Percentiles rank a stretch among this genome's conserved stretches.
Conservation (phyloP, 192 early-diverging fungal species). For the Neocallimastix lanati region DNA sequence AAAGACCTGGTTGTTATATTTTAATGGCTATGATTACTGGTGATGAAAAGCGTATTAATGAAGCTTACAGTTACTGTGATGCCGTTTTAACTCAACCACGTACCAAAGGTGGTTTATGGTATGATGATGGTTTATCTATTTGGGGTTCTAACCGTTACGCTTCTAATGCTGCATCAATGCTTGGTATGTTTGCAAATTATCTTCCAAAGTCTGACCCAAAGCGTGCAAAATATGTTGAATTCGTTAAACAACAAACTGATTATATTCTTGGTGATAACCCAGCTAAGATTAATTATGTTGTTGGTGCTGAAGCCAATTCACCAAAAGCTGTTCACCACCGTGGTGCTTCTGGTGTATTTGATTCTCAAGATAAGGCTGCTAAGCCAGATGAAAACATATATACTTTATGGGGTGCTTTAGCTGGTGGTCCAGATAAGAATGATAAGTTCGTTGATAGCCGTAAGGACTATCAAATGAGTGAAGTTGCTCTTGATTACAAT, state of each 20-base stretch:
- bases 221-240: not conserved
- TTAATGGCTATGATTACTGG: conserved; percentile 18
- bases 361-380: conserved; percentile 1
- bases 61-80: conserved; percentile 17
- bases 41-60: conserved; percentile 11
- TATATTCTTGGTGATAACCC: too few species aligned
- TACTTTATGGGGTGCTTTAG: too few species aligned
- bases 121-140: conserved; percentile 3
- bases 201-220: not conserved
- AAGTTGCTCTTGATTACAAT: too few species aligned
- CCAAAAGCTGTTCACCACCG: too few species aligned
- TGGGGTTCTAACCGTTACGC: not conserved
- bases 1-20: conserved; percentile 19
- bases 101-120: not conserved
- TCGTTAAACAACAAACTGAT: too few species aligned
- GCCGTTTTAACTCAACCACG: conserved; percentile 14
- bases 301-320: conserved; percentile 38
- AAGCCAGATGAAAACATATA: conserved; percentile 7
- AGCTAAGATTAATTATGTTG: conserved; percentile 27
- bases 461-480: conserved; percentile 15
- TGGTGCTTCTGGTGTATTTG: too few species aligned
- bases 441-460: conserved; percentile 25
- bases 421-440: conserved; percentile 29
- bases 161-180: not conserved
- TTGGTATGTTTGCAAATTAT: not conserved